Base-by-base conservation (phyloP, 2,329 filamentous ascomycete genomes). In the Sarocladiaceae sp. region DNA sequence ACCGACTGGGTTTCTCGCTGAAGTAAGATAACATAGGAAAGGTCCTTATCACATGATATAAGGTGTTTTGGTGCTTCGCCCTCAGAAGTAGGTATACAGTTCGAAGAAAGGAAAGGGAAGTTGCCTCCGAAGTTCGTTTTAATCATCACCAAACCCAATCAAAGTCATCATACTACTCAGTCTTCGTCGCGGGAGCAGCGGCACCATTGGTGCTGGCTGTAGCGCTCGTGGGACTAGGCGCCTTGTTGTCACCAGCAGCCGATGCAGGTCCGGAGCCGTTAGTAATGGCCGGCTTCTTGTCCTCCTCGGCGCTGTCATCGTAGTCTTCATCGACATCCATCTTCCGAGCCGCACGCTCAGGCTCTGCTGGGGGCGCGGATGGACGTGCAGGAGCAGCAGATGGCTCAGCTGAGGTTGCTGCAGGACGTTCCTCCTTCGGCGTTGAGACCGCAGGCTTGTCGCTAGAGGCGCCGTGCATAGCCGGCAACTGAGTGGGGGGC, bases 291-390 rank as follows among this genome's bases (percentile, higher is more conserved):
- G 62, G 60, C 60, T 83, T 83, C 67, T 83, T 83, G 46, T 93
- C 85, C 48, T 96, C 91, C 52, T 95, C 90, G 4, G 80, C 88
- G 46, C 90, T 91, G 57, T 97, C 91, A 61, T 97, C 91, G 57
- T 98, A 97, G 61, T 97, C 86, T 62, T 98, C 93, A 54, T 98
- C 90, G 16, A 97, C 87, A 6, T 97, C 91, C 80, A 98, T 94
- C 65, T 95, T 95, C 18, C 93, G 78, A 16, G 89, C 88, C 26
- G 93, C 89, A 44, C 81, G 70, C 62, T 85, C 81, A 9, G 89
- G 87, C 66, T 97, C 91, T 2, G 50, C 63, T 16, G 74, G 68
- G 18, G 74, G 70, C 2, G 74, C 63, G 21, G 76, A 66, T 24
- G 71, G 68, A 20, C 39, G 39, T 4, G 44, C 31, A 11, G 37